phyloP scores from a whole-genome alignment of 768 basidiomycete genomes.

The Rhodotorula graminis region DNA sequence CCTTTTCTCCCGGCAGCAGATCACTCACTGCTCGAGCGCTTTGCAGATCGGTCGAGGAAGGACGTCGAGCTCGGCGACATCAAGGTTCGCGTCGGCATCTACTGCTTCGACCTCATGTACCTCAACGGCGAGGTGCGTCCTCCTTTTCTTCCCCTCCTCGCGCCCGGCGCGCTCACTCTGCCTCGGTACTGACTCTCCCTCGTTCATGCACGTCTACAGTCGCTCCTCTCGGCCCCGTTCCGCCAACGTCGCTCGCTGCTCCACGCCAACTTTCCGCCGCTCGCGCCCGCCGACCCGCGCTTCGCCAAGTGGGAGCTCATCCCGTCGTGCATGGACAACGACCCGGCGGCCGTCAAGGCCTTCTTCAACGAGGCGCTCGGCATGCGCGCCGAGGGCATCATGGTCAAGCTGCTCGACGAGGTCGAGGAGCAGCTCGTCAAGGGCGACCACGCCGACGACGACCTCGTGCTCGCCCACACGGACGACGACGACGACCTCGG shows the following conservation, averaged over 20 bases:
- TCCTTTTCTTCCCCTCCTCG: constrained; percentile 52
- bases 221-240: constrained; percentile 64
- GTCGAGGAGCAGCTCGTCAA: constrained; percentile 41
- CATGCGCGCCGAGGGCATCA: constrained; percentile 81
- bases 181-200: not conserved
- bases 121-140: constrained; percentile 68
- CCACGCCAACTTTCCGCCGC: constrained; percentile 59
- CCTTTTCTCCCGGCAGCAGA: too few relatives aligned
- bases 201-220: constrained; percentile 48
- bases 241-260: constrained; percentile 65
- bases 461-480: not conserved
- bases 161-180: too few relatives aligned
- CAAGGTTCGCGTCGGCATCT: constrained; percentile 73
- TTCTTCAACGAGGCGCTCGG: constrained; percentile 67
- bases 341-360: constrained; percentile 58
- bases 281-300: constrained; percentile 50
- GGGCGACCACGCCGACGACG: constrained; percentile 41
- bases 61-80: constrained; percentile 71
- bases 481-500: not conserved
- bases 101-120: constrained; percentile 83
- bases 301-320: constrained; percentile 58
- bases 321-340: constrained; percentile 58
- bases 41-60: constrained; percentile 61
- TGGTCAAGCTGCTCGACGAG: constrained; percentile 82
- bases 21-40: not conserved